Conservation (phyloP, 1,284 basidiomycete genomes). For the Irpex sp. region DNA sequence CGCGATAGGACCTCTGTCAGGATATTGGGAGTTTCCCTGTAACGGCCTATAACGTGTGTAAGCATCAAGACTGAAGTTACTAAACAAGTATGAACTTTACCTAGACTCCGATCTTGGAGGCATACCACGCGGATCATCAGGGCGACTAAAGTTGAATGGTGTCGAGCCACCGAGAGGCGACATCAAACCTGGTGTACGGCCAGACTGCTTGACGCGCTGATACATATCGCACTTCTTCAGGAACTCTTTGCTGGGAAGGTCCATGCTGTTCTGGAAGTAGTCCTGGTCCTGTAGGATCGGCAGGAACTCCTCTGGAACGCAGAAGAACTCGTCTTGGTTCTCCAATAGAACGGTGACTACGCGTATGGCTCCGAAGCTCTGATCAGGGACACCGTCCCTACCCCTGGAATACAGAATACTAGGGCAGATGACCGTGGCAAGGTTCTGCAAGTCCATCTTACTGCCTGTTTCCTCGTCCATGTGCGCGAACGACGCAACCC, state of each 20-base stretch:
- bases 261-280: conserved; percentile 77
- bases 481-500: conserved; percentile 99
- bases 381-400: conserved; percentile 84
- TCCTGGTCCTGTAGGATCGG: conserved; percentile 81
- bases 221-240: conserved; percentile 87
- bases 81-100: conserved; percentile 11
- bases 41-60: neutral
- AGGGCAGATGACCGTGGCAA: conserved; percentile 97
- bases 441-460: conserved; percentile 96
- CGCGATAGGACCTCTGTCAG: conserved; percentile 31
- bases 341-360: conserved; percentile 85
- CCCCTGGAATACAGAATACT: conserved; percentile 89
- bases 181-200: conserved; percentile 31
- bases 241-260: conserved; percentile 85
- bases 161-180: conserved; percentile 29
- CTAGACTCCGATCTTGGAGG: conserved; percentile 24
- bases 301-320: conserved; percentile 81
- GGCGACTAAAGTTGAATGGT: conserved; percentile 25
- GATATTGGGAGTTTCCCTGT: conserved; percentile 25
- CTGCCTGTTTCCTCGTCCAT: conserved; percentile 97
- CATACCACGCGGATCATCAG: conserved; percentile 24
- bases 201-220: conserved; percentile 45
- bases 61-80: neutral
- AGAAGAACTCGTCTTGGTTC: conserved; percentile 91
- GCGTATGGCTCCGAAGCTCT: conserved; percentile 87